Evolutionary conservation across 2,329 filamentous ascomycete genomes (phyloP), one percentile per base, ranked within the genome.

Genomic region (Aspergillus terreus): DNA sequence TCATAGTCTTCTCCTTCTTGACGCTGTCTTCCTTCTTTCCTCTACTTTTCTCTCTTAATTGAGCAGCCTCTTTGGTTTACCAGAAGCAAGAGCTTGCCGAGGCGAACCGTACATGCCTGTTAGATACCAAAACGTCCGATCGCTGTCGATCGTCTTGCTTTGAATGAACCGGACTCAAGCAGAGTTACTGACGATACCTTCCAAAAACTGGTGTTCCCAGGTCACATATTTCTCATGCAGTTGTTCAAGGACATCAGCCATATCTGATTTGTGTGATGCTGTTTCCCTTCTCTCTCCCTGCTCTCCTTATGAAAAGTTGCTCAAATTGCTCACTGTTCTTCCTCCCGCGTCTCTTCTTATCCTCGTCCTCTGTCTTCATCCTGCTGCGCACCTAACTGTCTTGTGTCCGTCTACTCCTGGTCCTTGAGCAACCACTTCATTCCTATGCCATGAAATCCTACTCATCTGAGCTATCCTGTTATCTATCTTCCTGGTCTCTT

Each of bases 1-100:
- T 53, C 43, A 46, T 55, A 59, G 52, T 41, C 50, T 45, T 49
- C 50, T 58, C 49, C 51, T 54, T 57, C 50, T 49, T 55, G 50
- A 51, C 40, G 48, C 60, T 59, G 53, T 58, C 49, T 58, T 59
- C 52, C 53, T 51, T 55, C 21, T 52, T 53, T 56, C 21, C 53
- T 53, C 36, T 47, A 59, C 44, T 45, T 51, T 48, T 55, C 49
- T 47, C 57, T 56, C 50, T 49, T 47, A 56, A 53, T 56, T 54
- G 48, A 42, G 52, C 51, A 47, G 50, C 51, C 52, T 60, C 57
- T 59, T 58, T 56, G 51, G 56, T 61, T 50, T 53, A 55, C 57
- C 51, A 55, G 61, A 60, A 56, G 56, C 57, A 61, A 61, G 59
- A 58, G 54, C 55, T 60, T 60, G 58, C 60, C 56, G 53, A 50